Evolutionary conservation across 306 rosid genomes (phyloP).

Genomic region (Castanospermum australe): DNA sequence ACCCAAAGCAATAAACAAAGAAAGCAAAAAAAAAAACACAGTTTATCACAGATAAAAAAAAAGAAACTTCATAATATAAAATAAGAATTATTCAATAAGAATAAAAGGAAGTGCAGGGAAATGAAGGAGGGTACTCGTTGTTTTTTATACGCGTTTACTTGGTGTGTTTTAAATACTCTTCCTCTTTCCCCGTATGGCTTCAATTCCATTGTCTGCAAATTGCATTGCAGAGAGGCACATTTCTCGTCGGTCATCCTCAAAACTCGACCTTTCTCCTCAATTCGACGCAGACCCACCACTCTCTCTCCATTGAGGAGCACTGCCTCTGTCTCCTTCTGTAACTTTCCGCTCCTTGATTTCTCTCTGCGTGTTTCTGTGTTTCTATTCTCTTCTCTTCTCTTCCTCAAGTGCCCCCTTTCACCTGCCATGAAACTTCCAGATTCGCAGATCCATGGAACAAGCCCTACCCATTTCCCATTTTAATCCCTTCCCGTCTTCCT

Average conservation of each 20-base stretch:
- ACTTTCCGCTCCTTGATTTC: neutral
- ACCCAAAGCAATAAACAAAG: neutral
- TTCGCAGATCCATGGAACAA: slow-evolving; percentile 59
- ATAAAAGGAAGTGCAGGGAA: neutral
- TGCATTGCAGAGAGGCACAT: slow-evolving; percentile 38
- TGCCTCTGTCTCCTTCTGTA: neutral
- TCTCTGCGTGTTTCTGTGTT: too few relatives aligned
- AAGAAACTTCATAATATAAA: too few relatives aligned
- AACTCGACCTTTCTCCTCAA: slow-evolving; percentile 34
- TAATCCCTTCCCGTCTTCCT: neutral
- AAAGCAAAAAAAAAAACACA: neutral
- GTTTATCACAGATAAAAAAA: neutral
- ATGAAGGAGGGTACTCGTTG: neutral
- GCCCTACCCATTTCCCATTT: slow-evolving; percentile 9
- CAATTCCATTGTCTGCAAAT: neutral
- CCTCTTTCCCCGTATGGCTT: neutral
- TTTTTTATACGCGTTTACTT: slow-evolving; percentile 46
- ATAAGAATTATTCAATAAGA: too few relatives aligned
- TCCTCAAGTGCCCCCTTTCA: neutral
- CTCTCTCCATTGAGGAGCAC: neutral
- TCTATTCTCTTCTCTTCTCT: neutral
- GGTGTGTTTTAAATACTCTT: slow-evolving; percentile 3
- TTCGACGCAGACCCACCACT: slow-evolving; percentile 13
- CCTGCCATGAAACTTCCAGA: slow-evolving; percentile 29
- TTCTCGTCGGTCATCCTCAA: slow-evolving; percentile 55